Evolutionary conservation across 2,329 filamentous ascomycete genomes (phyloP).

Genomic region (Ceratocystis ficicola): DNA sequence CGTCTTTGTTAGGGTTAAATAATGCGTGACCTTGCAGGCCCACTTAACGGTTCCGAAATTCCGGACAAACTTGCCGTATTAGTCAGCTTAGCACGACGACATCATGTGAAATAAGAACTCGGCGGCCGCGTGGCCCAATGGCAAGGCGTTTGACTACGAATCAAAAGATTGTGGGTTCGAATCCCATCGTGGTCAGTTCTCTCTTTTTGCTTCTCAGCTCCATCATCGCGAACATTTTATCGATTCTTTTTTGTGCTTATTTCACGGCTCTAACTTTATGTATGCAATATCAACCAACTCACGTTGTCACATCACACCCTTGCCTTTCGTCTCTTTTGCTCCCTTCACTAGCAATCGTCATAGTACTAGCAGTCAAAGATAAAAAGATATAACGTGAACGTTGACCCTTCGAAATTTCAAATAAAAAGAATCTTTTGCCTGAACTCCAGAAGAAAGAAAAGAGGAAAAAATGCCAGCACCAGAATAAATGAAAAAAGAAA

Average conservation of each 20-base stretch:
- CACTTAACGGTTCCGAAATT: too few species aligned
- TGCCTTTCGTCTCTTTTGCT: background rate
- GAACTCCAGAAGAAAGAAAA: conserved; percentile 21
- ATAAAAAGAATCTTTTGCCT: conserved; percentile 22
- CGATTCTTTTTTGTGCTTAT: background rate
- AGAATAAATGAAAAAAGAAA: conserved; percentile 19
- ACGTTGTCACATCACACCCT: too few species aligned
- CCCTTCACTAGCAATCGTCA: background rate
- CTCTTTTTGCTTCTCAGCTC: background rate
- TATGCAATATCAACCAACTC: too few species aligned
- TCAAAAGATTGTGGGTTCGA: too few species aligned
- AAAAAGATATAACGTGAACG: background rate
- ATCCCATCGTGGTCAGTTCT: too few species aligned
- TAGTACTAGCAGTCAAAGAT: background rate
- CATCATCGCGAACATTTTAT: background rate
- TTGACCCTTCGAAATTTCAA: conserved; percentile 15
- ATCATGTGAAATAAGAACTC: too few species aligned
- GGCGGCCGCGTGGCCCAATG: too few species aligned
- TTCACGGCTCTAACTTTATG: background rate
- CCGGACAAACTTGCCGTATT: too few species aligned
- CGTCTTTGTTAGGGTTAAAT: too few species aligned
- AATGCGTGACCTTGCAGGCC: too few species aligned
- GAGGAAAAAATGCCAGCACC: conserved; percentile 21
- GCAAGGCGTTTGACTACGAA: too few species aligned
- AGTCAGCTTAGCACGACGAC: too few species aligned